These are phyloP conservation scores for Emergomyces africanus DNA, from an alignment of 2,329 filamentous ascomycete genomes.

Conservation along the genomic window DNA sequence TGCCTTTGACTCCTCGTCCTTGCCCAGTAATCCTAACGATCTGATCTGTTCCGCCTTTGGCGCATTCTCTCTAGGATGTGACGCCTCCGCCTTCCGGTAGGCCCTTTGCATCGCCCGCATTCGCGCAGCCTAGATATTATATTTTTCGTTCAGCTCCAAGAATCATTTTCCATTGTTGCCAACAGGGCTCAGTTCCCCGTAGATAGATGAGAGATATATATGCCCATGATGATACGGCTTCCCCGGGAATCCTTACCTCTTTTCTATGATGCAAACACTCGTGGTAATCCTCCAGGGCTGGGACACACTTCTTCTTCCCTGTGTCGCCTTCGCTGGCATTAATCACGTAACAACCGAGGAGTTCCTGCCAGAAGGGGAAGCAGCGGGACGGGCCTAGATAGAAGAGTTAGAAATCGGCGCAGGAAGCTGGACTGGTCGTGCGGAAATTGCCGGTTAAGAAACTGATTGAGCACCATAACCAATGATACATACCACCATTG, in stretches of 20 bases:
- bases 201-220: not conserved
- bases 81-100: conserved; percentile 66
- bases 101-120: conserved; percentile 67
- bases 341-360: conserved; percentile 94
- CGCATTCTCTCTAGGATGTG: conserved; percentile 64
- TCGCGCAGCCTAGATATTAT: conserved; percentile 55
- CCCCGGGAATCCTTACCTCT: conserved; percentile 53
- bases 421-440: conserved; percentile 10
- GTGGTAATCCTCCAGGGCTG: conserved; percentile 89
- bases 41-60: conserved; percentile 78
- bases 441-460: conserved; percentile 8
- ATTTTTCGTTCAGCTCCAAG: not conserved
- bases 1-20: conserved; percentile 65
- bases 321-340: conserved; percentile 71
- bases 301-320: conserved; percentile 77
- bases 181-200: not conserved
- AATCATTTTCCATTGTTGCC: not conserved
- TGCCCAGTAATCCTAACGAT: conserved; percentile 69
- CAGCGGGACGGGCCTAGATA: conserved; percentile 58
- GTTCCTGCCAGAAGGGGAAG: conserved; percentile 99
- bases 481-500: conserved; percentile 35
- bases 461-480: conserved; percentile 7
- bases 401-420: conserved; percentile 14
- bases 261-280: conserved; percentile 98
- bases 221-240: not conserved